These are phyloP conservation scores for Phytopythium mirpurense DNA, from an alignment of 352 stramenopile genomes.

Conservation along the genomic window DNA sequence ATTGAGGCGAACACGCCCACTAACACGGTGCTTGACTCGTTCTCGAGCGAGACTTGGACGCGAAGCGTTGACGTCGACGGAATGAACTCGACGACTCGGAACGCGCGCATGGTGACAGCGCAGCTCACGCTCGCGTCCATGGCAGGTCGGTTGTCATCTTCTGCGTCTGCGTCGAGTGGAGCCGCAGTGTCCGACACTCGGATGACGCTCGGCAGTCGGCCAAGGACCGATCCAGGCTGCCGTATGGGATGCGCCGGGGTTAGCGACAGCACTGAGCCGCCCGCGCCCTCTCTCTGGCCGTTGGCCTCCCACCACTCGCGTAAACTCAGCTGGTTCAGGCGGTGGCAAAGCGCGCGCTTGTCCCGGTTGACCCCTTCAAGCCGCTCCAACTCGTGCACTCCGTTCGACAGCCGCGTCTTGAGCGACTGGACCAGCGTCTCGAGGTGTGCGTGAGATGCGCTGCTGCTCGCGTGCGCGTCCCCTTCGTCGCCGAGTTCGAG, in stretches of 20 bases:
- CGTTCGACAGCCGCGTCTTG: slow-evolving; percentile 27
- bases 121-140: not conserved
- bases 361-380: slow-evolving; percentile 33
- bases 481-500: not conserved
- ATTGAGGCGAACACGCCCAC: not conserved
- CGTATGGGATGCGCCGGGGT: not conserved
- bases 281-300: not conserved
- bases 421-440: slow-evolving; percentile 36
- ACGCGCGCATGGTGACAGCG: not conserved
- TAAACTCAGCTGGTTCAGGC: slow-evolving; percentile 32
- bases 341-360: slow-evolving; percentile 26
- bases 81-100: not conserved
- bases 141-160: not conserved
- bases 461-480: not conserved
- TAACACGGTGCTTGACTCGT: not conserved
- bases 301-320: slow-evolving; percentile 20
- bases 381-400: slow-evolving; percentile 26
- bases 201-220: not conserved
- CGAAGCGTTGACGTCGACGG: not conserved
- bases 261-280: not conserved
- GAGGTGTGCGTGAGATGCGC: slow-evolving; percentile 35
- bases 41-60: not conserved
- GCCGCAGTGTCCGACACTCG: not conserved
- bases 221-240: not conserved
- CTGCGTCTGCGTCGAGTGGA: not conserved